Conservation (phyloP, 2,329 filamentous ascomycete species). For the Talaromyces sp. region DNA sequence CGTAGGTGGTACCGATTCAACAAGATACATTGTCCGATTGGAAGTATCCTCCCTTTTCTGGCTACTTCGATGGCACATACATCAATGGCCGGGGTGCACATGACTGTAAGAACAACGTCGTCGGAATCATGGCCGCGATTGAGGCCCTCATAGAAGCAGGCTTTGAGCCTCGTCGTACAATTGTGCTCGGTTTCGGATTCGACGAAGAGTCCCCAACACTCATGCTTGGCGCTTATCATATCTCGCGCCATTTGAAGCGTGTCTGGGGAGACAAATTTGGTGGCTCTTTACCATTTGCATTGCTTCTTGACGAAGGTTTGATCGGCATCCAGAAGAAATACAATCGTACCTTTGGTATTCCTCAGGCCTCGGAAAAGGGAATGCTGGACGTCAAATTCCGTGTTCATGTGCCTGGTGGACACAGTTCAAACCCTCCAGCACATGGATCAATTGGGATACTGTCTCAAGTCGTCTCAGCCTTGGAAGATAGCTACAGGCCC, state of each 20-base stretch:
- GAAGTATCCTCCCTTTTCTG: constrained; percentile 54
- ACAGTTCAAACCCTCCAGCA: constrained; percentile 57
- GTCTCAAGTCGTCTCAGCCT: constrained; percentile 59
- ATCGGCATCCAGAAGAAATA: constrained; percentile 51
- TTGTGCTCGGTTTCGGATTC: constrained; percentile 62
- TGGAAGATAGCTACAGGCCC: constrained; percentile 57
- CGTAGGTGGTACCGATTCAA: not conserved
- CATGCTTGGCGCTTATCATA: constrained; percentile 52
- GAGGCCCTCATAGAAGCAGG: constrained; percentile 52
- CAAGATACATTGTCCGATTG: constrained; percentile 50
- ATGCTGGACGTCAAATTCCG: constrained; percentile 58
- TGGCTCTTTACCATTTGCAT: constrained; percentile 42
- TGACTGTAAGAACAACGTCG: constrained; percentile 56
- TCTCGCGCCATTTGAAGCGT: constrained; percentile 50
- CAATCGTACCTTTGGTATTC: constrained; percentile 52
- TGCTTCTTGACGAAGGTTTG: constrained; percentile 62
- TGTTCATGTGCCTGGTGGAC: constrained; percentile 58
- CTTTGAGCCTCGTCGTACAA: constrained; percentile 55
- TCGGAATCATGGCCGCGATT: constrained; percentile 51
- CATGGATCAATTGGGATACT: constrained; percentile 69
- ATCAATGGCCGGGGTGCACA: constrained; percentile 54
- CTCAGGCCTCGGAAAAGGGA: constrained; percentile 62
- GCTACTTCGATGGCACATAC: constrained; percentile 52
- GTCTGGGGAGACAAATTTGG: constrained; percentile 54
- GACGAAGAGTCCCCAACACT: constrained; percentile 61